phyloP scores from a whole-genome alignment of 2,329 filamentous ascomycete species.

The Aurifilum marmelostoma region DNA sequence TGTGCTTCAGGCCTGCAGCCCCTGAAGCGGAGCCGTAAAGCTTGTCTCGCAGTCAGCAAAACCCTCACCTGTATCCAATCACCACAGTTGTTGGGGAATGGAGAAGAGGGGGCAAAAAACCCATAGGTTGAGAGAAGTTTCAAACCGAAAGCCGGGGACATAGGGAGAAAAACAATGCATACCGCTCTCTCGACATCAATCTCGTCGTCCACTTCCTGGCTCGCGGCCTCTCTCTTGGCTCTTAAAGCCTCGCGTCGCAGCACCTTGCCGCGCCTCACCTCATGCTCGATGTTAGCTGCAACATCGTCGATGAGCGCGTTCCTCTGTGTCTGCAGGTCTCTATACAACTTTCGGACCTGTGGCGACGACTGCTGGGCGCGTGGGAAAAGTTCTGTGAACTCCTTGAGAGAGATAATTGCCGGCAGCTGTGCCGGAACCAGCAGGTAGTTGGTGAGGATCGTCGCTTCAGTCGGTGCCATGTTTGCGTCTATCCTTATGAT shows the following conservation, averaged over 20 bases:
- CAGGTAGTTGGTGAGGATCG: constrained; percentile 78
- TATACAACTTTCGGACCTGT: constrained; percentile 72
- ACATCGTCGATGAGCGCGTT: constrained; percentile 70
- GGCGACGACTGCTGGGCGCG: constrained; percentile 65
- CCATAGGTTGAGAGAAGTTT: no score
- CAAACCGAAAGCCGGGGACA: neutral
- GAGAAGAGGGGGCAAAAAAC: neutral
- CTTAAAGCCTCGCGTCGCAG: constrained; percentile 62
- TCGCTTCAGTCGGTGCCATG: constrained; percentile 75
- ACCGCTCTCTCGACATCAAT: constrained; percentile 65
- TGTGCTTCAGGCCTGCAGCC: constrained; percentile 58
- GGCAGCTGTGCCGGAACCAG: constrained; percentile 75
- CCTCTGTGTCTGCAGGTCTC: constrained; percentile 77
- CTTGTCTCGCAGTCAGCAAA: constrained; percentile 21
- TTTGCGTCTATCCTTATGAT: no score
- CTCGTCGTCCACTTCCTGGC: constrained; percentile 63
- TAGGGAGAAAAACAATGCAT: constrained; percentile 33
- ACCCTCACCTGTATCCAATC: neutral
- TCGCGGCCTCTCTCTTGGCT: constrained; percentile 54
- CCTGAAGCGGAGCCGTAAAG: constrained; percentile 60
- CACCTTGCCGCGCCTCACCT: constrained; percentile 62
- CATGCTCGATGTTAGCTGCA: constrained; percentile 64
- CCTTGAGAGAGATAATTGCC: constrained; percentile 70
- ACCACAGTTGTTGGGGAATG: neutral
- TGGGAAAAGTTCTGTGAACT: constrained; percentile 80